Conservation (phyloP, 805 yeast genomes). For the Myxozyma nipponensis region DNA sequence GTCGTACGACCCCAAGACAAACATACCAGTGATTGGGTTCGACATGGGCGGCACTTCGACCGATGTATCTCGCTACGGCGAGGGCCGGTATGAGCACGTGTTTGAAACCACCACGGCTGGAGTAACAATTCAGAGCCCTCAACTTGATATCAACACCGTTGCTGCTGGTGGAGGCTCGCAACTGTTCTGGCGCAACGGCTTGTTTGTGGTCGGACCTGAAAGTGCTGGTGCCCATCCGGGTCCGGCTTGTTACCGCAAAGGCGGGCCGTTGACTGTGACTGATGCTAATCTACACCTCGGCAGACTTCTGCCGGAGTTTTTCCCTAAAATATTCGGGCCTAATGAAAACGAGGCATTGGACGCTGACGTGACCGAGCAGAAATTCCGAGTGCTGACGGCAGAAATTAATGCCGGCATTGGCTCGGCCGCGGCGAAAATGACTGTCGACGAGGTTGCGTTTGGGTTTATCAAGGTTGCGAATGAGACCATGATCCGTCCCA, state of each 20-base stretch:
- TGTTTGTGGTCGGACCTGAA: conserved; percentile 81
- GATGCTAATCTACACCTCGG: conserved; percentile 78
- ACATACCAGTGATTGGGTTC: conserved; percentile 68
- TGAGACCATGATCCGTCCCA: conserved; percentile 88
- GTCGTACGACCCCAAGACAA: conserved; percentile 55
- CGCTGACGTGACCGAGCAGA: conserved; percentile 45
- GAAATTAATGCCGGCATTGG: conserved; percentile 53
- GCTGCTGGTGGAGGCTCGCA: conserved; percentile 85
- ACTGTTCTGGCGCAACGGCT: conserved; percentile 61
- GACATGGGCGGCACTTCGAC: conserved; percentile 94
- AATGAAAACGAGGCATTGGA: conserved; percentile 70
- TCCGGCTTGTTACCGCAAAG: conserved; percentile 79
- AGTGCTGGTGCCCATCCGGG: conserved; percentile 88
- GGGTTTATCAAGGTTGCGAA: conserved; percentile 83
- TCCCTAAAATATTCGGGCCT: conserved; percentile 82
- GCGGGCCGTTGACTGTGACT: conserved; percentile 79
- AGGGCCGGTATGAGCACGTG: conserved; percentile 68
- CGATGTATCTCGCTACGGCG: conserved; percentile 71
- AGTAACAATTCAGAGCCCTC: conserved; percentile 79
- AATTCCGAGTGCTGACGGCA: conserved; percentile 53
- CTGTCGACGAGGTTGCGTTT: conserved; percentile 66
- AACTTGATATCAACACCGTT: conserved; percentile 72
- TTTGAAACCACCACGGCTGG: conserved; percentile 84
- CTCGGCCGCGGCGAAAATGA: conserved; percentile 36
- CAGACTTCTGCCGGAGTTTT: conserved; percentile 64